phyloP scores from a whole-genome alignment of 2,329 filamentous ascomycete genomes.

The Thermothelomyces thermophilus region DNA sequence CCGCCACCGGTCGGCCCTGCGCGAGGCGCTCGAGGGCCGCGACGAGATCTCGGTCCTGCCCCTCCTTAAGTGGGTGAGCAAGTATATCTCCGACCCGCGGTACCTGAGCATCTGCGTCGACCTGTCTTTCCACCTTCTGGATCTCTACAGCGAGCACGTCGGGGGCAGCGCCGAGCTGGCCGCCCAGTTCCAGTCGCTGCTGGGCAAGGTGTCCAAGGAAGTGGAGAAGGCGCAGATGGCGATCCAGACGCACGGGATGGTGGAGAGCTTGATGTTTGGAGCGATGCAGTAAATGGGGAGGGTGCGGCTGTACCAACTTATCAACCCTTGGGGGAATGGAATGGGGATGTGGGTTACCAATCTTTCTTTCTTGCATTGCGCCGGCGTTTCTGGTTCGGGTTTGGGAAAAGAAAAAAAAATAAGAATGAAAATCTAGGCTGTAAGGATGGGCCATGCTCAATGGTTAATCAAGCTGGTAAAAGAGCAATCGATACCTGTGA shows the following conservation, averaged over 20 bases:
- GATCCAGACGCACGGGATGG: slow-evolving; percentile 76
- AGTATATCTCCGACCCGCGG: slow-evolving; percentile 74
- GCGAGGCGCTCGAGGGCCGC: slow-evolving; percentile 70
- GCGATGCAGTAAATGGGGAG: slow-evolving; percentile 15
- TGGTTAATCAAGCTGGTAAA: not conserved
- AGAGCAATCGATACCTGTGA: slow-evolving; percentile 12
- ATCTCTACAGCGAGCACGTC: slow-evolving; percentile 78
- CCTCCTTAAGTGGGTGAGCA: slow-evolving; percentile 74
- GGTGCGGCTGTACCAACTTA: too few relatives aligned
- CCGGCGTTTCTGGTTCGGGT: slow-evolving; percentile 13
- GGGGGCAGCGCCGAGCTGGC: slow-evolving; percentile 68
- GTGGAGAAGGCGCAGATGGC: slow-evolving; percentile 81
- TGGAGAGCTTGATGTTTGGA: slow-evolving; percentile 60
- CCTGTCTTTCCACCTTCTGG: slow-evolving; percentile 71
- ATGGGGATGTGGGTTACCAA: too few relatives aligned
- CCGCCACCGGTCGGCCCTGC: slow-evolving; percentile 78
- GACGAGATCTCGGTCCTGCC: slow-evolving; percentile 78
- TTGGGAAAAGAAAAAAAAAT: not conserved
- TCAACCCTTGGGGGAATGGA: too few relatives aligned
- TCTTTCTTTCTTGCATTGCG: slow-evolving; percentile 16
- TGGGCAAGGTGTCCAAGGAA: slow-evolving; percentile 64
- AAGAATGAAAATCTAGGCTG: not conserved
- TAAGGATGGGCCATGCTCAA: not conserved
- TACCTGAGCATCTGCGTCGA: slow-evolving; percentile 78
- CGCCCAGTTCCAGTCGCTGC: slow-evolving; percentile 60